Evolutionary conservation across 257 asterid genomes (phyloP).

Genomic region (Lavandula angustifolia): DNA sequence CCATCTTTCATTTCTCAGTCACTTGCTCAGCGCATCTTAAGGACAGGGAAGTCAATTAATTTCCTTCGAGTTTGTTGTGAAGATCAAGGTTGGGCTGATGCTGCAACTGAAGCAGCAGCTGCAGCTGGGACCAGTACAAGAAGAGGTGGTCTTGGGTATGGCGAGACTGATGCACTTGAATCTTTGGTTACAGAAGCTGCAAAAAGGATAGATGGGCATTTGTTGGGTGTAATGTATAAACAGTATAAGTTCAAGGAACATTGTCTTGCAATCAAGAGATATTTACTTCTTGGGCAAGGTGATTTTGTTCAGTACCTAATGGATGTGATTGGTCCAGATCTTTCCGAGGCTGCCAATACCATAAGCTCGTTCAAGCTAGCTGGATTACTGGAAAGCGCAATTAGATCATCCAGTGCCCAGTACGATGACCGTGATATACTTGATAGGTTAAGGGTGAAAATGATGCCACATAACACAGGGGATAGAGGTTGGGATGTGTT

Average conservation of each 20-base stretch:
- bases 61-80: slow-evolving; percentile 97
- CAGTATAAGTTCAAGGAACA: slow-evolving; percentile 90
- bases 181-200: slow-evolving; percentile 90
- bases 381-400: slow-evolving; percentile 84
- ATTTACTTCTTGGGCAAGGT: slow-evolving; percentile 97
- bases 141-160: slow-evolving; percentile 90
- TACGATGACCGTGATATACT: slow-evolving; percentile 90
- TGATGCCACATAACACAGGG: slow-evolving; percentile 95
- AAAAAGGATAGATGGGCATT: slow-evolving; percentile 83
- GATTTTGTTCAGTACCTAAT: slow-evolving; percentile 96
- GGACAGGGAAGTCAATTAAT: slow-evolving; percentile 97
- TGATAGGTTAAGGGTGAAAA: slow-evolving; percentile 86
- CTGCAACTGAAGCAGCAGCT: slow-evolving; percentile 86
- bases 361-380: slow-evolving; percentile 96
- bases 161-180: slow-evolving; percentile 97
- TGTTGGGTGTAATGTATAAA: slow-evolving; percentile 81
- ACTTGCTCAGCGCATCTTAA: slow-evolving; percentile 86
- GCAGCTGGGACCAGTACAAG: slow-evolving; percentile 94
- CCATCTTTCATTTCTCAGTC: slow-evolving; percentile 89
- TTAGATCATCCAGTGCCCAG: slow-evolving; percentile 94
- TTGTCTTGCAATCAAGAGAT: slow-evolving; percentile 95
- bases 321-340: slow-evolving; percentile 95
- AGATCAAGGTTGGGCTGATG: slow-evolving; percentile 96
- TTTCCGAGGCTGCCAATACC: slow-evolving; percentile 93
- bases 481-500: slow-evolving; percentile 99